A percentile compares a stretch with the other conserved stretches of the same genome.
Evolutionary conservation across 2,329 filamentous ascomycete genomes (phyloP).

Genomic region (Sclerotinia nivalis): DNA sequence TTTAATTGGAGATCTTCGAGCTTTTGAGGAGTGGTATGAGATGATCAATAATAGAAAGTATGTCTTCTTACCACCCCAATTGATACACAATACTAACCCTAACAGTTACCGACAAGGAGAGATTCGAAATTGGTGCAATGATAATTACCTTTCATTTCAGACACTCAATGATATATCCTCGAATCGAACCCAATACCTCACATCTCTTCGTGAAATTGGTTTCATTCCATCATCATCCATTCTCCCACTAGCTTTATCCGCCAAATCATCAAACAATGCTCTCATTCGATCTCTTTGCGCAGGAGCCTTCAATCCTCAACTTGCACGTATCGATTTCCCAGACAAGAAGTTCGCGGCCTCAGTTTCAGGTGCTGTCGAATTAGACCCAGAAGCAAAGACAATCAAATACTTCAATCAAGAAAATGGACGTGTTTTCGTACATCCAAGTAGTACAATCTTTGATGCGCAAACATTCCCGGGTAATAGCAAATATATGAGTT

Average conservation of each 20-base stretch:
- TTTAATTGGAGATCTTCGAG: conserved; percentile 80
- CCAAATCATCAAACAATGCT: conserved; percentile 47
- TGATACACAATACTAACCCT: conserved; percentile 25
- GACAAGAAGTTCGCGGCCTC: conserved; percentile 93
- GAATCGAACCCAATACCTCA: conserved; percentile 81
- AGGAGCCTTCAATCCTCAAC: conserved; percentile 67
- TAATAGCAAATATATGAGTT: conserved; percentile 76
- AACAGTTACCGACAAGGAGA: conserved; percentile 56
- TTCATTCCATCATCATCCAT: conserved; percentile 57
- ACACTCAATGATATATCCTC: conserved; percentile 86
- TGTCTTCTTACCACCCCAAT: neutral
- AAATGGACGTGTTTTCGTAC: conserved; percentile 86
- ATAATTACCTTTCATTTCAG: conserved; percentile 80
- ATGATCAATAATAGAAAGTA: conserved; percentile 57
- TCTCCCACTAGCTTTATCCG: conserved; percentile 45
- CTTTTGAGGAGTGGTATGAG: conserved; percentile 80
- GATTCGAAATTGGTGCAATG: conserved; percentile 75
- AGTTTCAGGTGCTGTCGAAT: conserved; percentile 83
- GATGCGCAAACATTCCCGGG: conserved; percentile 75
- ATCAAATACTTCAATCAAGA: conserved; percentile 93
- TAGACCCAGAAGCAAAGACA: conserved; percentile 86
- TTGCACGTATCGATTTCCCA: conserved; percentile 88
- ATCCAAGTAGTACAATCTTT: conserved; percentile 86
- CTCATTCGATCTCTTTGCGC: conserved; percentile 46
- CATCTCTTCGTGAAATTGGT: conserved; percentile 81